Evolutionary conservation across 495 filamentous ascomycete genomes (phyloP), one percentile per base, ranked within the genome.

Genomic region (Penicillium longicatenatum): DNA sequence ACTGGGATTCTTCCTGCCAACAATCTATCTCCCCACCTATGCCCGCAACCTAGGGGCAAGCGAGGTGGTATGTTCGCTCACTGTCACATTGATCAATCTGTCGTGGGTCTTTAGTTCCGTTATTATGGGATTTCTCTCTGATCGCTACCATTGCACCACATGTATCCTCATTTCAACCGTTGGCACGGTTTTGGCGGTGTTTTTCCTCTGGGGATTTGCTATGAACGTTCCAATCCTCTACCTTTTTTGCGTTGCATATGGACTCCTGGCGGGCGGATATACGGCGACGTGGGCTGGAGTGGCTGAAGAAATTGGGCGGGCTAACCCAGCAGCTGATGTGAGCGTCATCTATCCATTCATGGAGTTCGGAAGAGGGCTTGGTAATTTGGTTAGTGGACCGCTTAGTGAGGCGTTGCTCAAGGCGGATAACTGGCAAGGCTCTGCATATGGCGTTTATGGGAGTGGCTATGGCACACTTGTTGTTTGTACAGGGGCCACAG

Each of bases 151-250:
- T 10, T 79, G 82, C 57, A 79, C 87, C 16, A 66, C 82, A 3
- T 64, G 85, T 4, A 79, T 80, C 19, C 73, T 85, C 5, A 63
- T 86, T 0, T 81, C 79, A 1, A 78, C 83, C 3, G 54, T 82
- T 6, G 86, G 86, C 6, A 74, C 82, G 1, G 74, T 80, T 3
- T 37, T 83, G 4, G 75, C 81, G 0, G 78, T 87, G 0, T 86
- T 90, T 50, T 55, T 89, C 12, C 53, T 87, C 14, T 90, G 87
- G 87, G 86, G 86, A 0, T 68, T 89, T 16, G 55, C 65, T 10
- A 37, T 24, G 6, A 49, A 44, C 24, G 39, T 64, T 1, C 58
- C 62, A 0, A 24, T 57, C 12, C 45, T 70, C 6, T 62, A 62
- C 35, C 68, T 83, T 2, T 90, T 89, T 52, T 80, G 78, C 41